phyloP scores from a whole-genome alignment of 768 basidiomycete genomes.

The Pleurotus djamor region DNA sequence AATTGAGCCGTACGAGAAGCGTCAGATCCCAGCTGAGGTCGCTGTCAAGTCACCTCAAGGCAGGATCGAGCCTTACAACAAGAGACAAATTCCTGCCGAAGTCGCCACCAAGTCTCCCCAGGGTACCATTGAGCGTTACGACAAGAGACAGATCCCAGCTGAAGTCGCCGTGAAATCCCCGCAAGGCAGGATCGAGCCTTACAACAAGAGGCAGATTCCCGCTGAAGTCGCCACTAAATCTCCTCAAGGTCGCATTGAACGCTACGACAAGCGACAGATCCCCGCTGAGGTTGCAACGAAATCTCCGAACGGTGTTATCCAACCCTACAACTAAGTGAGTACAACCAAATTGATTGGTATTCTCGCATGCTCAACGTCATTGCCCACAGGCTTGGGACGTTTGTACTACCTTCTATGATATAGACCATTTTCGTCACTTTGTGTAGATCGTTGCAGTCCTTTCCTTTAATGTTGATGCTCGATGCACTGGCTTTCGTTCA shows the following conservation, averaged over 20 bases:
- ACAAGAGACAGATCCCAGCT: conserved; percentile 25
- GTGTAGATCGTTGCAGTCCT: neutral
- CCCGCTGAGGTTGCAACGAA: conserved; percentile 21
- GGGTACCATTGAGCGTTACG: conserved; percentile 19
- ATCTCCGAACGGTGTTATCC: conserved; percentile 23
- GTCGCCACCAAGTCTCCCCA: conserved; percentile 17
- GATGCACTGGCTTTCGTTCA: conserved; percentile 6
- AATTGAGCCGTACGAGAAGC: conserved; percentile 19
- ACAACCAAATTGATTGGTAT: neutral
- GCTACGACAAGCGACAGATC: conserved; percentile 17
- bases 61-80: conserved; percentile 18
- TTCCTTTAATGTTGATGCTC: conserved; percentile 3
- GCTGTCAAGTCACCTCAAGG: conserved; percentile 17
- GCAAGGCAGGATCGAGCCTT: conserved; percentile 26
- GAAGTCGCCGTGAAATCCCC: conserved; percentile 28
- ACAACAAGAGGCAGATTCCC: conserved; percentile 13
- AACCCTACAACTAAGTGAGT: conserved; percentile 17
- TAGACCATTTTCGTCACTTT: neutral
- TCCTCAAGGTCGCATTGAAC: conserved; percentile 10
- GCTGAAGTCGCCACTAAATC: conserved; percentile 8
- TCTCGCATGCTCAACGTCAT: neutral
- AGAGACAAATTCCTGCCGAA: conserved; percentile 22
- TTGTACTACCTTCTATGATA: neutral
- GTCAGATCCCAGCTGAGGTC: conserved; percentile 25
- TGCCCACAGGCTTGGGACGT: neutral